Base-by-base conservation (phyloP, 2,329 filamentous ascomycete species). In the Ascochyta fabae region DNA sequence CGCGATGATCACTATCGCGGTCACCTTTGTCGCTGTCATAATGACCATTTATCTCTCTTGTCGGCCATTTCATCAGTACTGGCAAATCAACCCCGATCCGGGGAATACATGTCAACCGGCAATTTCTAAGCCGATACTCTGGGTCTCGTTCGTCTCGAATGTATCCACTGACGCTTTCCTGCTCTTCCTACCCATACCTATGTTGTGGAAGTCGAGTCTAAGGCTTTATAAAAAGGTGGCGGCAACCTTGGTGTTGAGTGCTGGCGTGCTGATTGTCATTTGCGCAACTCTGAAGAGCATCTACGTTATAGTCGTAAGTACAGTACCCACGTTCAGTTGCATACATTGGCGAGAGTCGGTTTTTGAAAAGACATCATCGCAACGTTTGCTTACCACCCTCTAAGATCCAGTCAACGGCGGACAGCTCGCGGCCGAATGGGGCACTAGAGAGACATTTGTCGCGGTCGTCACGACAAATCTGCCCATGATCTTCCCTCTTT, bases 51-150 rank as follows among this genome's bases (percentile, higher is more conserved):
- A 83, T 19, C 71, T 82, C 1, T 78, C 79, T 5, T 87, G 85
- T 58, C 76, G 77, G 13, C 84, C 84, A 0, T 80, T 86, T 48
- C 59, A 74, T 22, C 79, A 78, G 34, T 83, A 84, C 65, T 87
- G 84, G 84, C 84, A 87, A 65, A 84, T 87, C 47, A 74, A 79
- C 43, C 85, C 85, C 0, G 70, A 87, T 23, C 85, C 85, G 0
- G 84, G 84, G 22, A 64, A 66, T 15, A 2, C 24, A 9, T 67
- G 64, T 38, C 48, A 53, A 13, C 42, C 56, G 16, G 57, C 50
- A 22, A 59, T 58, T 33, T 53, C 59, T 33, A 56, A 48, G 55
- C 56, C n/a, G 40, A 42, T 48, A 22, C 26, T 50, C 44, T 57
- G 56, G 63, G 58, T 35, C 8, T 47, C 48, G 82, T 31, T 73